These are phyloP conservation scores for Castanea mollissima DNA, from an alignment of 306 rosid genomes.

Conservation along the genomic window DNA sequence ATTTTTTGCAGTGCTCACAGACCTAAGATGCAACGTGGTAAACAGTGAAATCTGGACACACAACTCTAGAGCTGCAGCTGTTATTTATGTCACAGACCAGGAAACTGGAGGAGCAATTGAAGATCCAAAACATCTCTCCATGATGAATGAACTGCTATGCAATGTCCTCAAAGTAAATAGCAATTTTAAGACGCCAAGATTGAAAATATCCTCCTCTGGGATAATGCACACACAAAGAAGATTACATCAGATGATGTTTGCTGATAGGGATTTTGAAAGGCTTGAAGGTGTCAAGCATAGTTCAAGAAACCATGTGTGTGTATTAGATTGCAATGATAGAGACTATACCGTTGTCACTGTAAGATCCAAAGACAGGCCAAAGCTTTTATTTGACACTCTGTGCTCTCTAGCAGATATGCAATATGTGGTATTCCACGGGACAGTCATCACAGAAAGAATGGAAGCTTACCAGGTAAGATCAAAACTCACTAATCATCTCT, in stretches of 20 bases:
- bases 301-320: conserved; percentile 63
- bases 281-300: conserved; percentile 40
- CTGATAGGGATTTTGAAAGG: conserved; percentile 87
- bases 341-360: conserved; percentile 76
- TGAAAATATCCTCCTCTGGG: conserved; percentile 68
- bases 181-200: conserved; percentile 65
- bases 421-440: conserved; percentile 91
- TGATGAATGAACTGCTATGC: conserved; percentile 72
- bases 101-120: conserved; percentile 60
- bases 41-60: conserved; percentile 98
- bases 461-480: conserved; percentile 79
- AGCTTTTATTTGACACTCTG: conserved; percentile 77
- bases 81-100: conserved; percentile 77
- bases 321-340: conserved; percentile 69
- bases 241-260: conserved; percentile 92
- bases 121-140: conserved; percentile 61
- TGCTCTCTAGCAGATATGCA: conserved; percentile 97
- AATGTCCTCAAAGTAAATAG: conserved; percentile 72
- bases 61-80: conserved; percentile 86
- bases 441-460: conserved; percentile 56
- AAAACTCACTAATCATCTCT: background rate
- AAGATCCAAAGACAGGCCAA: conserved; percentile 83
- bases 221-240: conserved; percentile 75
- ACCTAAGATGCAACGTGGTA: conserved; percentile 82
- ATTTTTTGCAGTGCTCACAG: conserved; percentile 87